Percentiles rank a stretch among this genome's conserved stretches.
Evolutionary conservation across 805 yeast genomes (phyloP).

Genomic region (Cyberlindnera galapagoensis): DNA sequence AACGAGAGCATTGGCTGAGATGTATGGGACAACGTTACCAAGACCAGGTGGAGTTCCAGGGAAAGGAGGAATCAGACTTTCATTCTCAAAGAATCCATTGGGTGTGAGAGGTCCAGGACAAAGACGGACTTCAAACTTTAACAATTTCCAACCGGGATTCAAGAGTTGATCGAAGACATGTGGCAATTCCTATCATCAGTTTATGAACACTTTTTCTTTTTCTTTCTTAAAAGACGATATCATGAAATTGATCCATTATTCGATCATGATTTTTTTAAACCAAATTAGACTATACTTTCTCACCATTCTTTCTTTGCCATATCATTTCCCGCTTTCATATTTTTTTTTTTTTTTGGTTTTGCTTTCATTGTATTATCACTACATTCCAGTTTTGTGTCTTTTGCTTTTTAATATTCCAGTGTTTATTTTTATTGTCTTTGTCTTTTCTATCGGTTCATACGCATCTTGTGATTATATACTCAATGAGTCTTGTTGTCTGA

Average conservation of each 20-base stretch:
- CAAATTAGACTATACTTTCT: too few species aligned
- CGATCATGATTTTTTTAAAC: background rate
- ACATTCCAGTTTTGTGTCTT: background rate
- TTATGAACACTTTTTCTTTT: background rate
- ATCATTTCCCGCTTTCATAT: background rate
- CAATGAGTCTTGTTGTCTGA: too few species aligned
- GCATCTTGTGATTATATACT: too few species aligned
- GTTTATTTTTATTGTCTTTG: background rate
- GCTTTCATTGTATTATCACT: slow-evolving; percentile 1
- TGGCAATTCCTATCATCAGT: background rate
- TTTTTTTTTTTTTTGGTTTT: background rate
- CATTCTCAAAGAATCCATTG: slow-evolving; percentile 92
- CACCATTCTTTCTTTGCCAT: background rate
- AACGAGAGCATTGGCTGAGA: slow-evolving; percentile 86
- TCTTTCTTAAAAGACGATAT: background rate
- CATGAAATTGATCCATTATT: slow-evolving; percentile 4
- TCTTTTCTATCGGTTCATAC: background rate
- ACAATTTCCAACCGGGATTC: slow-evolving; percentile 15
- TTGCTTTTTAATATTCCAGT: background rate
- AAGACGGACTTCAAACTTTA: slow-evolving; percentile 32
- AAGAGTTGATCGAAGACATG: too few species aligned
- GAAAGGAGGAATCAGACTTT: slow-evolving; percentile 91
- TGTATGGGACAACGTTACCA: slow-evolving; percentile 88
- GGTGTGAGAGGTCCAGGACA: slow-evolving; percentile 81
- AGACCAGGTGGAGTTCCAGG: slow-evolving; percentile 62